These are phyloP conservation scores for Brassica cretica DNA, from an alignment of 345 rosid species.

Conservation along the genomic window DNA sequence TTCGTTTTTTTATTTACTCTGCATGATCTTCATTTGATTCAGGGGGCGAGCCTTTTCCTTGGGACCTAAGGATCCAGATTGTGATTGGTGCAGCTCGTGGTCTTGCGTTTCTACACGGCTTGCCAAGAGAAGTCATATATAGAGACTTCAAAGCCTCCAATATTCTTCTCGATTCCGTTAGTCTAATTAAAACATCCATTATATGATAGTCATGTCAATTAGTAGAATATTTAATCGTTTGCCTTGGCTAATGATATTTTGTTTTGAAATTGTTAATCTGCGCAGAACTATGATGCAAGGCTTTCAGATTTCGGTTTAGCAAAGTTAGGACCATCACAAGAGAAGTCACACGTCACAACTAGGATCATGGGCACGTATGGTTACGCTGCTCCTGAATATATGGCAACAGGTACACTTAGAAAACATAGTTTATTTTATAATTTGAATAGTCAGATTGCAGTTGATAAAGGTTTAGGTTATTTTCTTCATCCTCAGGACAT, in stretches of 20 bases:
- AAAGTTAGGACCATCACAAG: constrained; percentile 60
- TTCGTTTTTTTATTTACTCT: background rate
- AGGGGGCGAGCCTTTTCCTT: constrained; percentile 61
- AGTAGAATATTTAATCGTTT: background rate
- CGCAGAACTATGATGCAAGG: constrained; percentile 58
- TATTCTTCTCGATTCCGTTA: constrained; percentile 74
- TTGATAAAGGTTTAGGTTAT: background rate
- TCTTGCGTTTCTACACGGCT: constrained; percentile 69
- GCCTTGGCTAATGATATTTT: constrained; percentile 6
- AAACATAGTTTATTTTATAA: background rate
- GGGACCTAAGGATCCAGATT: constrained; percentile 79
- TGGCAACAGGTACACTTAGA: constrained; percentile 55
- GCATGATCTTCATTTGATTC: constrained; percentile 18
- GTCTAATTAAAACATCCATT: constrained; percentile 22
- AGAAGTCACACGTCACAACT: constrained; percentile 73
- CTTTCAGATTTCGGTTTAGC: constrained; percentile 74
- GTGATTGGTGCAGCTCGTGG: constrained; percentile 82
- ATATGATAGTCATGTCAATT: background rate
- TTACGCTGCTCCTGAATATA: constrained; percentile 69
- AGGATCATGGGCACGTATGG: constrained; percentile 56
- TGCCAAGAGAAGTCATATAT: constrained; percentile 72
- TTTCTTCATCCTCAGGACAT: constrained; percentile 51
- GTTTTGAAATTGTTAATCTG: background rate
- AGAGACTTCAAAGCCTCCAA: constrained; percentile 86
- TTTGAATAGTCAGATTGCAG: background rate